A percentile compares a stretch with the other conserved stretches of the same genome.
Evolutionary conservation across 163 green algal genomes (phyloP).

Genomic region (Smithsoniella earleae): DNA sequence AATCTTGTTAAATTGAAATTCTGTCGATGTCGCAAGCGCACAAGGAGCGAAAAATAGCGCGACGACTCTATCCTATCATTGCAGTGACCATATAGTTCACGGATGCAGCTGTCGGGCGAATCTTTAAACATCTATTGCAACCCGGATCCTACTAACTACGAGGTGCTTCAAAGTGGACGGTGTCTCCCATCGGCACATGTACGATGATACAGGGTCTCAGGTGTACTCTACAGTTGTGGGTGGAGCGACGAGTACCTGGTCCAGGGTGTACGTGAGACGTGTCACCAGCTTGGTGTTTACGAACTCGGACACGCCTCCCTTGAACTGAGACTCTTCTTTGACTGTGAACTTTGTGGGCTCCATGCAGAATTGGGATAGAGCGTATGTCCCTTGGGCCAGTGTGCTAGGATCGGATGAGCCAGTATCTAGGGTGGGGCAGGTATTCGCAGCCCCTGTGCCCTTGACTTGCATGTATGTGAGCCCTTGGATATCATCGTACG

Average conservation of each 20-base stretch:
- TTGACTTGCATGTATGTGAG: conserved; percentile 98
- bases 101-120: too few relatives aligned
- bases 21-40: too few relatives aligned
- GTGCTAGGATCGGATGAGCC: conserved; percentile 44
- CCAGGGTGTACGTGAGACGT: conserved; percentile 96
- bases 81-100: too few relatives aligned
- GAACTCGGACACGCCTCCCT: conserved; percentile 80
- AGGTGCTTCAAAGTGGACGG: too few relatives aligned
- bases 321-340: conserved; percentile 76
- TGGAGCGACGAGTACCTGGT: conserved; percentile 50
- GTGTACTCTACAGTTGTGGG: too few relatives aligned
- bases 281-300: conserved; percentile 98
- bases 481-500: conserved; percentile 87
- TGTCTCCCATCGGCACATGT: too few relatives aligned
- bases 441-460: conserved; percentile 93
- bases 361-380: conserved; percentile 92
- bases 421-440: conserved; percentile 76
- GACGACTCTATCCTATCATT: too few relatives aligned
- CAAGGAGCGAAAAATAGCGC: too few relatives aligned
- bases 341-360: conserved; percentile 94
- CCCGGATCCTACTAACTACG: too few relatives aligned
- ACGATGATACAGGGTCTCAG: too few relatives aligned
- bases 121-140: too few relatives aligned
- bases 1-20: too few relatives aligned
- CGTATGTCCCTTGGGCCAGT: conserved; percentile 85